A percentile compares a stretch with the other conserved stretches of the same genome.
phyloP scores from a whole-genome alignment of 148 eudicot species.

The Spergularia marina region DNA sequence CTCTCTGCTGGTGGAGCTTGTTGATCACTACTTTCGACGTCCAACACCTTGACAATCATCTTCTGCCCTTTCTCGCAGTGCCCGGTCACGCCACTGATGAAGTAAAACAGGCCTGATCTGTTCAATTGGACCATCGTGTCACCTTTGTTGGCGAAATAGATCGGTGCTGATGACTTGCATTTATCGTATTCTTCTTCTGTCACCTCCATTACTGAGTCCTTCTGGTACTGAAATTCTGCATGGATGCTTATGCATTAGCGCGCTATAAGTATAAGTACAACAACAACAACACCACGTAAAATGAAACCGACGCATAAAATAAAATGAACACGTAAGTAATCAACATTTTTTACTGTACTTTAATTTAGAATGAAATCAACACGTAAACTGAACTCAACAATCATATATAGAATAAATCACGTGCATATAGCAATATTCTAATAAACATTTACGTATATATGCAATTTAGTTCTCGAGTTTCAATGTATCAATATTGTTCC shows the following conservation, averaged over 20 bases:
- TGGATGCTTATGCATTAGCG: not conserved
- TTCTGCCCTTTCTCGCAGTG: slow-evolving; percentile 55
- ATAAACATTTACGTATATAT: too few relatives aligned
- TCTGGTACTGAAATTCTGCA: slow-evolving; percentile 51
- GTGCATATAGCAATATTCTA: too few relatives aligned
- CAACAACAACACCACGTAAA: too few relatives aligned
- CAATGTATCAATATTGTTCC: too few relatives aligned
- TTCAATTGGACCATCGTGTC: slow-evolving; percentile 33
- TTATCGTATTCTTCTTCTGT: slow-evolving; percentile 45
- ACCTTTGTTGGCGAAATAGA: slow-evolving; percentile 59
- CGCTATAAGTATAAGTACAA: not conserved
- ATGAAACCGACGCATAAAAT: too few relatives aligned
- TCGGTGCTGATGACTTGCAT: slow-evolving; percentile 41
- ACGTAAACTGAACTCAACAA: too few relatives aligned
- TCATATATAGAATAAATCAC: too few relatives aligned
- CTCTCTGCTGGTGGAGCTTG: not conserved
- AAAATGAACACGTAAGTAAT: too few relatives aligned
- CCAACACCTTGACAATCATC: slow-evolving; percentile 57
- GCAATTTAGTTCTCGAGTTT: too few relatives aligned
- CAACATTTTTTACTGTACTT: too few relatives aligned
- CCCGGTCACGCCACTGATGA: slow-evolving; percentile 63
- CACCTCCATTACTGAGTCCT: slow-evolving; percentile 67
- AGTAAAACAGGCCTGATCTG: slow-evolving; percentile 51
- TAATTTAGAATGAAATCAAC: too few relatives aligned
- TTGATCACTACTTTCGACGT: slow-evolving; percentile 18